Conservation (phyloP, 2,329 filamentous ascomycete genomes). For the Diaporthe ilicicola region DNA sequence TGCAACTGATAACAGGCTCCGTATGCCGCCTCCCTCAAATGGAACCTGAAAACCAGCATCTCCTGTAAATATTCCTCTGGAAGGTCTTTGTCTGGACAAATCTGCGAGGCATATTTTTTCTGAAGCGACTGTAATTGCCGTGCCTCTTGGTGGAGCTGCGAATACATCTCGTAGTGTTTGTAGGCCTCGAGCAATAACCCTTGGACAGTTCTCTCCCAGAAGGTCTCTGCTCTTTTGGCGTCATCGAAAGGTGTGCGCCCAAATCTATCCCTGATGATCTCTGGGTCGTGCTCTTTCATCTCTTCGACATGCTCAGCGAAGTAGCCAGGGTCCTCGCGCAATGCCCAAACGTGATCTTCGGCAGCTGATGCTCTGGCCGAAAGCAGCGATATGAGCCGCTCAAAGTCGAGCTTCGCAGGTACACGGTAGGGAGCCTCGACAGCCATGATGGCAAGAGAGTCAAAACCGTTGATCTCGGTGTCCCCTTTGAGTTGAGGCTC, state of each 20-base stretch:
- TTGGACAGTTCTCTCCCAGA: slow-evolving; percentile 52
- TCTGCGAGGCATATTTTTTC: slow-evolving; percentile 41
- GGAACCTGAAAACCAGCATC: slow-evolving; percentile 52
- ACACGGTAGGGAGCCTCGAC: slow-evolving; percentile 62
- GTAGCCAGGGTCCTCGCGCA: slow-evolving; percentile 68
- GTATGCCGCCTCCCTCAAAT: slow-evolving; percentile 45
- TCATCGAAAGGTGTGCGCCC: slow-evolving; percentile 39
- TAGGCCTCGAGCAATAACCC: slow-evolving; percentile 46
- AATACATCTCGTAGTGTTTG: slow-evolving; percentile 48
- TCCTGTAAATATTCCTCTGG: slow-evolving; percentile 49
- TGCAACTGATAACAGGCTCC: slow-evolving; percentile 42
- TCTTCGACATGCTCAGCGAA: slow-evolving; percentile 56
- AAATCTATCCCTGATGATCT: slow-evolving; percentile 51
- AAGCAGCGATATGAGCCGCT: slow-evolving; percentile 53
- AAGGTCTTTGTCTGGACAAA: slow-evolving; percentile 45
- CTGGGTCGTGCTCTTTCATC: slow-evolving; percentile 54
- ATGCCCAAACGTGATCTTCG: slow-evolving; percentile 62
- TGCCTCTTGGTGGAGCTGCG: slow-evolving; percentile 46
- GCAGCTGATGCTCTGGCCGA: slow-evolving; percentile 50
- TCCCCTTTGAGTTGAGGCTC: slow-evolving; percentile 46
- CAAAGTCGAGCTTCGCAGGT: slow-evolving; percentile 56
- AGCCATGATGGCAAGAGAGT: slow-evolving; percentile 50
- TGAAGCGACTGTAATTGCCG: slow-evolving; percentile 41
- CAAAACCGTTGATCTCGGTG: slow-evolving; percentile 44
- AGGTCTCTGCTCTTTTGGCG: not conserved